A percentile compares a stretch with the other conserved stretches of the same genome.
Evolutionary conservation across 2,329 filamentous ascomycete genomes (phyloP).

Genomic region (Penicillium sp.): DNA sequence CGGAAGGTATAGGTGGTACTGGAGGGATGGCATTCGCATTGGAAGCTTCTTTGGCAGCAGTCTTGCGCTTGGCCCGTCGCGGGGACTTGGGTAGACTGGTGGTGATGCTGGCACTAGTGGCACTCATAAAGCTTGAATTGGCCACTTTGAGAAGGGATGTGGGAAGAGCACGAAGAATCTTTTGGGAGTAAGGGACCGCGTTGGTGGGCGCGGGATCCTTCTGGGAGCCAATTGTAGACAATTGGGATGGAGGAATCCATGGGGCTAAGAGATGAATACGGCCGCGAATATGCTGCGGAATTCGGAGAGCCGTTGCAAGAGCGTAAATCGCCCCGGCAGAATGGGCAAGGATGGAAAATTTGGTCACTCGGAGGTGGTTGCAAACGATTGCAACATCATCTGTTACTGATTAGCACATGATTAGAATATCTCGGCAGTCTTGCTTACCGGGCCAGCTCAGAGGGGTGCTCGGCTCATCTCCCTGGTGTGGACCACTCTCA

Average conservation of each 20-base stretch:
- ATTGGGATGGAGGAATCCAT: constrained; percentile 88
- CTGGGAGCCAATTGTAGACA: constrained; percentile 73
- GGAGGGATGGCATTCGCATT: constrained; percentile 49
- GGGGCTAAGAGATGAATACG: constrained; percentile 91
- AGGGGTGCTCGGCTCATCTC: constrained; percentile 78
- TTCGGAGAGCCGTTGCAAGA: constrained; percentile 86
- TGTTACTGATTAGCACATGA: neutral
- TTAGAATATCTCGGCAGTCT: neutral
- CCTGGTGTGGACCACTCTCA: constrained; percentile 75
- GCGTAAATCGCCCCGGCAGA: constrained; percentile 98
- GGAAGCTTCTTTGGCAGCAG: constrained; percentile 38
- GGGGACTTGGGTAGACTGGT: constrained; percentile 69
- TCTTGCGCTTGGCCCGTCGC: constrained; percentile 60
- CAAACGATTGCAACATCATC: constrained; percentile 93
- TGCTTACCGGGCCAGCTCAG: constrained; percentile 68
- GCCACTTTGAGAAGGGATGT: constrained; percentile 89
- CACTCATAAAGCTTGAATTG: constrained; percentile 92
- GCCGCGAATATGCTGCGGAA: constrained; percentile 93
- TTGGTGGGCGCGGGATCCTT: constrained; percentile 75
- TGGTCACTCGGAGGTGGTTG: constrained; percentile 84
- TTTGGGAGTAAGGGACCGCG: constrained; percentile 85
- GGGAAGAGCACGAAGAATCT: constrained; percentile 83
- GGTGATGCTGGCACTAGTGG: constrained; percentile 81
- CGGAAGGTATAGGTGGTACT: constrained; percentile 43
- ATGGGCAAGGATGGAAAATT: constrained; percentile 94